phyloP scores from a whole-genome alignment of 202 grass and related monocot species.

The Dendrocalamus latiflorus region DNA sequence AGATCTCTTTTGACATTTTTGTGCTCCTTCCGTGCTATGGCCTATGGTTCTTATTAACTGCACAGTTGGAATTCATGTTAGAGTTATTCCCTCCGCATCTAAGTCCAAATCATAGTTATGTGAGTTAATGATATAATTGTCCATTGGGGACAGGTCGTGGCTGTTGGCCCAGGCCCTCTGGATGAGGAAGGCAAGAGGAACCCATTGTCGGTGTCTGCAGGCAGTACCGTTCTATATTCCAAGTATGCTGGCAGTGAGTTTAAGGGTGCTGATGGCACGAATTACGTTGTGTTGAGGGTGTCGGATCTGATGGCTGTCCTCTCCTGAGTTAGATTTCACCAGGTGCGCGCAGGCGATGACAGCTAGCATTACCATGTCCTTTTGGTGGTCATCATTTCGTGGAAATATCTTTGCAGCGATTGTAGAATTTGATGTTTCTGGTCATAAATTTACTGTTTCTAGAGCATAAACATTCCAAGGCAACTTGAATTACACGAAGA shows the following conservation, averaged over 20 bases:
- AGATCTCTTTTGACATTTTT: not conserved
- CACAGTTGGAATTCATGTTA: not conserved
- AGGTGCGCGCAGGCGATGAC: not conserved
- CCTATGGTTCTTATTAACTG: not conserved
- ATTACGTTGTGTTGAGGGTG: constrained; percentile 57
- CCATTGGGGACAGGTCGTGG: constrained; percentile 41
- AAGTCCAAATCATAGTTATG: not conserved
- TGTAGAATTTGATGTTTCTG: not conserved
- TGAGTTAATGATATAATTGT: not conserved
- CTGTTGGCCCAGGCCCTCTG: constrained; percentile 50
- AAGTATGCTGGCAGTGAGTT: constrained; percentile 52
- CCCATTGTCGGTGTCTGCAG: constrained; percentile 35
- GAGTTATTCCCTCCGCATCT: not conserved
- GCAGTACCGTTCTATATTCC: not conserved
- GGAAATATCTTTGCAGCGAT: not conserved
- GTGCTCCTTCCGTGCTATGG: not conserved
- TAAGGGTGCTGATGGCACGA: constrained; percentile 48
- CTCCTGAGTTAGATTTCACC: constrained; percentile 14
- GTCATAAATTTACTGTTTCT: not conserved
- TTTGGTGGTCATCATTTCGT: not conserved
- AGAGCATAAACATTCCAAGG: not conserved
- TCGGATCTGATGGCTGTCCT: constrained; percentile 63
- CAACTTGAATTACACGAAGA: not conserved
- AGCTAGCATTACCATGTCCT: not conserved
- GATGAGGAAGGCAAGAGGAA: constrained; percentile 63